Percentiles rank a stretch among this genome's conserved stretches.
These are phyloP conservation scores for Coccomyxa sp. DNA, from an alignment of 139 green algal species.

Conservation along the genomic window DNA sequence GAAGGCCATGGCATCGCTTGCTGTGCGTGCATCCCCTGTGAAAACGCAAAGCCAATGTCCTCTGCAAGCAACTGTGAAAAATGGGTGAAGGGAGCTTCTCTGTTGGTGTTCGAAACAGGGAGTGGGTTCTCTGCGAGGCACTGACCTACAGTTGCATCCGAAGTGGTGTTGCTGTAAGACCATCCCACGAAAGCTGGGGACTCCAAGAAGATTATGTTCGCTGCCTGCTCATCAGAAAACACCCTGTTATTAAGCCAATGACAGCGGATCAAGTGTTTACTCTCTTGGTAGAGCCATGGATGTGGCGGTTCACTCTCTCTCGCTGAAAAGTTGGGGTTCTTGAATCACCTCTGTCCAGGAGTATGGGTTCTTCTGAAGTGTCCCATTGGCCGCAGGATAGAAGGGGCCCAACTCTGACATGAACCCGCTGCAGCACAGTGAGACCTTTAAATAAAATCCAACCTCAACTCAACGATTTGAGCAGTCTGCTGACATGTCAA, in stretches of 20 bases:
- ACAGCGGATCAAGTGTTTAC: too few species aligned
- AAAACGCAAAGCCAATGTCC: too few species aligned
- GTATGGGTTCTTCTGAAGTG: constrained; percentile 55
- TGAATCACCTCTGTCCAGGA: constrained; percentile 51
- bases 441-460: too few species aligned
- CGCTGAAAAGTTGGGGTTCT: too few species aligned
- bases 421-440: constrained; percentile 56
- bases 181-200: constrained; percentile 82
- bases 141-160: constrained; percentile 42
- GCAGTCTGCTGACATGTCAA: too few species aligned
- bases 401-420: constrained; percentile 81
- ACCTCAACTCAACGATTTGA: not conserved
- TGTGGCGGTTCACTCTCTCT: too few species aligned
- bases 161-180: constrained; percentile 63
- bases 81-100: not conserved
- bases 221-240: constrained; percentile 11
- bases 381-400: constrained; percentile 42
- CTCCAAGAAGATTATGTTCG: constrained; percentile 77
- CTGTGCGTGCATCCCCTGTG: constrained; percentile 64
- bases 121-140: not conserved
- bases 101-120: not conserved
- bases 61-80: not conserved
- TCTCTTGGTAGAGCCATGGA: too few species aligned
- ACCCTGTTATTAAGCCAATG: too few species aligned
- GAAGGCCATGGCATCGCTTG: constrained; percentile 56